phyloP scores from a whole-genome alignment of 78 protist genomes.

The Acrasis kona region DNA sequence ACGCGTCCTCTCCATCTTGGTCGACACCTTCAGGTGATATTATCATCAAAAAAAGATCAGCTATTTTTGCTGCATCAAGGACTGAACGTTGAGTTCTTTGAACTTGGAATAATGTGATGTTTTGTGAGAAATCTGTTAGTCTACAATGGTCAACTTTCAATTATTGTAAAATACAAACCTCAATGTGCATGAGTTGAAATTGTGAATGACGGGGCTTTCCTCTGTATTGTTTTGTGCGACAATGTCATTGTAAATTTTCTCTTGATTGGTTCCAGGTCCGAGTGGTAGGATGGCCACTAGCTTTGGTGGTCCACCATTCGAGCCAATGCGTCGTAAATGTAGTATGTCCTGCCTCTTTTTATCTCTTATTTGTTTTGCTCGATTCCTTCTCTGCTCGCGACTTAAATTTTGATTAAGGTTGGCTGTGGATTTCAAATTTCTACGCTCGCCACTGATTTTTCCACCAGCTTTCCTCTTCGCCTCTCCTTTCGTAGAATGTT shows the following conservation, averaged over 20 bases:
- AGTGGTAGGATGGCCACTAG: too few species aligned
- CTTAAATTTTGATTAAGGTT: too few species aligned
- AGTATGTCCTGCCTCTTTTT: neutral
- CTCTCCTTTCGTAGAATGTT: neutral
- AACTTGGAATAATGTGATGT: neutral
- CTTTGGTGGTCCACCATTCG: neutral
- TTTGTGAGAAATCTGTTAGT: neutral
- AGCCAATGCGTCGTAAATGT: neutral
- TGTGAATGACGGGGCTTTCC: neutral
- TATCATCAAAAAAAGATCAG: slow-evolving; percentile 39
- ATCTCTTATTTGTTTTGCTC: neutral
- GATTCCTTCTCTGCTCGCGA: too few species aligned
- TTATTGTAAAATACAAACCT: neutral
- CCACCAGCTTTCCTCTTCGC: too few species aligned
- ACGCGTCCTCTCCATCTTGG: slow-evolving; percentile 17
- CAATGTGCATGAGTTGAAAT: too few species aligned
- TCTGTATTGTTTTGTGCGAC: neutral
- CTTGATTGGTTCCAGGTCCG: neutral
- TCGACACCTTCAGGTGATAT: slow-evolving; percentile 11
- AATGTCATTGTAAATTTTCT: neutral
- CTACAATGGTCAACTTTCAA: neutral
- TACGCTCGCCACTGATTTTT: too few species aligned
- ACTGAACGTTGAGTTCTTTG: neutral
- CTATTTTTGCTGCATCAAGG: slow-evolving; percentile 17
- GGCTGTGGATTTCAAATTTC: too few species aligned